Conservation (phyloP, 192 early-diverging fungal species). For the Backusella circina region DNA sequence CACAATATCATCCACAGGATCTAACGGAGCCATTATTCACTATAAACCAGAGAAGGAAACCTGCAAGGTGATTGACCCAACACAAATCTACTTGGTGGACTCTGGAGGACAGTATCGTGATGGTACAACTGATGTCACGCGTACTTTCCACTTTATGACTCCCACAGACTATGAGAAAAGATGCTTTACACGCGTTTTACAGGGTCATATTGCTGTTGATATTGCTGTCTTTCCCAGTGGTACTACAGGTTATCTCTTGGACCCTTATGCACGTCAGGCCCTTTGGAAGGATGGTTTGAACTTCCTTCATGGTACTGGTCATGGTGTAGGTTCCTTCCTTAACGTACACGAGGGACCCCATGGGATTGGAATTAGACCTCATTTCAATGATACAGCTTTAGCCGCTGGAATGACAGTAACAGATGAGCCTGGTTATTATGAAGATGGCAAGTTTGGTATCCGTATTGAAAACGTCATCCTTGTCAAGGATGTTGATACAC, state of each 20-base stretch:
- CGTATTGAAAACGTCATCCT: constrained; percentile 95
- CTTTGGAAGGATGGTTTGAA: constrained; percentile 94
- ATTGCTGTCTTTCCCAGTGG: constrained; percentile 84
- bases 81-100: constrained; percentile 90
- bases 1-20: constrained; percentile 92
- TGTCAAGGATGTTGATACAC: constrained; percentile 67
- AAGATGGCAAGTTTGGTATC: constrained; percentile 95
- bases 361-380: constrained; percentile 79
- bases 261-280: constrained; percentile 80
- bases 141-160: constrained; percentile 86
- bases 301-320: constrained; percentile 96
- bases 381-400: constrained; percentile 72
- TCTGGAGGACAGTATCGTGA: constrained; percentile 96
- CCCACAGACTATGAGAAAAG: constrained; percentile 85
- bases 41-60: constrained; percentile 86
- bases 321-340: constrained; percentile 94
- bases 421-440: constrained; percentile 97
- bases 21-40: constrained; percentile 98
- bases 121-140: constrained; percentile 97
- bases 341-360: constrained; percentile 97
- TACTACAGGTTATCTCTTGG: constrained; percentile 79
- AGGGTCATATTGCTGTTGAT: constrained; percentile 96
- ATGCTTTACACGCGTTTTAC: constrained; percentile 95
- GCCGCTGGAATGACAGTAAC: constrained; percentile 93
- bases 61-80: constrained; percentile 70